phyloP scores from a whole-genome alignment of 208 protist genomes.

The Crithidia sp. region DNA sequence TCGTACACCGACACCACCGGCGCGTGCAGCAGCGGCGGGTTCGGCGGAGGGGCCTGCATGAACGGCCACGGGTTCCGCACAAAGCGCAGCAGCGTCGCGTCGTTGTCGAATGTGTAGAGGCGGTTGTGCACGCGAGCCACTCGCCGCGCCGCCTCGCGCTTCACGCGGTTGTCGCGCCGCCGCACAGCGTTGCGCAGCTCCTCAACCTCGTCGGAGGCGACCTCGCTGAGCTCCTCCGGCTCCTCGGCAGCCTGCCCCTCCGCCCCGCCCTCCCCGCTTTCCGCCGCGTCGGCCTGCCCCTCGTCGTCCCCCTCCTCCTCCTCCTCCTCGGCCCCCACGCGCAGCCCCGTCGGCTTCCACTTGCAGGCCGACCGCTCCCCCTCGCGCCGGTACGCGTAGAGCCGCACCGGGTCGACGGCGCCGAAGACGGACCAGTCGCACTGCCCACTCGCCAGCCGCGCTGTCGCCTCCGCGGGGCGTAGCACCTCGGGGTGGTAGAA shows the following conservation, averaged over 20 bases:
- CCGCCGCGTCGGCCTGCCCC: background rate
- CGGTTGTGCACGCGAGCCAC: slow-evolving; percentile 57
- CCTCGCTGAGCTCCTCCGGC: slow-evolving; percentile 69
- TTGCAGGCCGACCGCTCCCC: slow-evolving; percentile 49
- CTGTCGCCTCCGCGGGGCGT: slow-evolving; percentile 53
- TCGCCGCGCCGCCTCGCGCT: slow-evolving; percentile 43
- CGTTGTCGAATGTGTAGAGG: slow-evolving; percentile 81
- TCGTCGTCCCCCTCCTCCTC: slow-evolving; percentile 9
- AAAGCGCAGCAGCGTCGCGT: slow-evolving; percentile 64
- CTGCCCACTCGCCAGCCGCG: slow-evolving; percentile 49
- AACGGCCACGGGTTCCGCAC: slow-evolving; percentile 75
- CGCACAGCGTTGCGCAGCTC: slow-evolving; percentile 61
- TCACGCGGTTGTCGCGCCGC: slow-evolving; percentile 29
- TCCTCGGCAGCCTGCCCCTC: slow-evolving; percentile 46
- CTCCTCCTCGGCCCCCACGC: slow-evolving; percentile 8
- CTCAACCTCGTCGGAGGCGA: slow-evolving; percentile 72
- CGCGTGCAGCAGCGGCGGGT: slow-evolving; percentile 37
- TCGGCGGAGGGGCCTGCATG: slow-evolving; percentile 67
- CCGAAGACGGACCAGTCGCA: slow-evolving; percentile 69
- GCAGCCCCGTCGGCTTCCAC: slow-evolving; percentile 54
- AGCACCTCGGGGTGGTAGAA: slow-evolving; percentile 76
- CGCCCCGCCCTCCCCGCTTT: slow-evolving; percentile 18
- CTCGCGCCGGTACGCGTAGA: slow-evolving; percentile 51
- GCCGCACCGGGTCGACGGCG: slow-evolving; percentile 63
- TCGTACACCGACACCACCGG: slow-evolving; percentile 59